Percentiles rank a stretch among this genome's conserved stretches.
These are phyloP conservation scores for Phytopythium montanum DNA, from an alignment of 352 stramenopile genomes.

Conservation along the genomic window DNA sequence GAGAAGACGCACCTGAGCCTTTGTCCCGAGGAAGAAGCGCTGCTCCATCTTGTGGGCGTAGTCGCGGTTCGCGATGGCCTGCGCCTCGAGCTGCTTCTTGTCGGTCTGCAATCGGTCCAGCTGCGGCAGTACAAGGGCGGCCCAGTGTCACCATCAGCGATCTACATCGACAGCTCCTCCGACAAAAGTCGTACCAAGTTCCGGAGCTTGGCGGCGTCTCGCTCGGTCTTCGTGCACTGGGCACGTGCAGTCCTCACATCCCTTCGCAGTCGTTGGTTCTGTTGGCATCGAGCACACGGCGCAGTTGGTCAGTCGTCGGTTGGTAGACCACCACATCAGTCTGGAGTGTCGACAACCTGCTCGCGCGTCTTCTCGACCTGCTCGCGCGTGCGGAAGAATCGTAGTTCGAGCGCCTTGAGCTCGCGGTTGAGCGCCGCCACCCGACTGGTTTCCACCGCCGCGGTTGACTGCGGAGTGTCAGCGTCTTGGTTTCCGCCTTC, in stretches of 20 bases:
- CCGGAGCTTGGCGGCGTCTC: constrained; percentile 62
- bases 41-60: constrained; percentile 87
- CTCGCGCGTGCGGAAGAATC: constrained; percentile 75
- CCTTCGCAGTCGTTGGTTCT: constrained; percentile 55
- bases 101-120: constrained; percentile 73
- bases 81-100: constrained; percentile 71
- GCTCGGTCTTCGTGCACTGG: constrained; percentile 40
- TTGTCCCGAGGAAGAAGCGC: constrained; percentile 74
- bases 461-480: not conserved
- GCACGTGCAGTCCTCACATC: constrained; percentile 41
- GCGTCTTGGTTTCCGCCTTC: constrained; percentile 1
- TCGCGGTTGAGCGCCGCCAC: constrained; percentile 64
- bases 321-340: not conserved
- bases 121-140: constrained; percentile 11
- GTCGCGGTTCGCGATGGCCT: constrained; percentile 79
- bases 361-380: constrained; percentile 65
- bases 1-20: constrained; percentile 30
- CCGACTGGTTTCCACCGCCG: constrained; percentile 42
- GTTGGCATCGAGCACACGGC: not conserved
- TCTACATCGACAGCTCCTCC: not conserved
- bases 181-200: constrained; percentile 28
- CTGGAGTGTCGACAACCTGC: constrained; percentile 26
- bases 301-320: not conserved
- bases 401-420: constrained; percentile 65
- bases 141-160: not conserved